phyloP scores from a whole-genome alignment of 2,329 filamentous ascomycete species.

The Penicillium italicum region DNA sequence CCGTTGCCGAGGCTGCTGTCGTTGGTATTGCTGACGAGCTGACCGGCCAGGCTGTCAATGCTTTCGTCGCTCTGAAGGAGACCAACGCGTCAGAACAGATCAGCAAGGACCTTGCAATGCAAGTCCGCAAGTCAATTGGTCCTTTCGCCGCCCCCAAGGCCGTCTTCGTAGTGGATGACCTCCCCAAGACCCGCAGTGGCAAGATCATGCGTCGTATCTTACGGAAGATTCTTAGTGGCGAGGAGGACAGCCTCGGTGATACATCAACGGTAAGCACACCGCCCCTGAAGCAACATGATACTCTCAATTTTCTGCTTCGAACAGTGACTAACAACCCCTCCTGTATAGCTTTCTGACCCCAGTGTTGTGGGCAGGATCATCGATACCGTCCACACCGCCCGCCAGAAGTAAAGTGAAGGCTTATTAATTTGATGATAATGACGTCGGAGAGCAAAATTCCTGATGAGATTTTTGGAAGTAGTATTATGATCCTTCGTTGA shows the following conservation, averaged over 20 bases:
- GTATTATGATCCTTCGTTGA: not conserved
- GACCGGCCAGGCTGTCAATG: constrained; percentile 94
- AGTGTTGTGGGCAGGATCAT: constrained; percentile 88
- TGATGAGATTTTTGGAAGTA: not conserved
- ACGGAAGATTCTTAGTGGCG: constrained; percentile 93
- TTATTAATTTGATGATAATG: constrained; percentile 22
- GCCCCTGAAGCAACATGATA: not conserved
- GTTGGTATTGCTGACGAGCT: constrained; percentile 91
- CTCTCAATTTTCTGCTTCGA: not conserved
- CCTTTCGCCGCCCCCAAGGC: constrained; percentile 96
- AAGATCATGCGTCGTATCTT: constrained; percentile 99
- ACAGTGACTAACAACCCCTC: constrained; percentile 6
- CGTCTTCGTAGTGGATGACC: constrained; percentile 83
- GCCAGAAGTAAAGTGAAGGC: constrained; percentile 31
- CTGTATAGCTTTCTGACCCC: constrained; percentile 74
- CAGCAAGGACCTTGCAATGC: constrained; percentile 88
- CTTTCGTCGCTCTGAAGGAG: constrained; percentile 91
- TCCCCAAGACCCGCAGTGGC: constrained; percentile 94
- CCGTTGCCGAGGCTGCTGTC: constrained; percentile 87
- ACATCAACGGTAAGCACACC: constrained; percentile 71
- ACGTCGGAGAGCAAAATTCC: constrained; percentile 17
- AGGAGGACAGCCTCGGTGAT: constrained; percentile 95
- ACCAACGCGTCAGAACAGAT: constrained; percentile 73
- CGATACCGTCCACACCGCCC: constrained; percentile 61
- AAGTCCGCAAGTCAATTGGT: constrained; percentile 95